These are phyloP conservation scores for Monosporozyma aquatica DNA, from an alignment of 805 yeast genomes.

Conservation along the genomic window DNA sequence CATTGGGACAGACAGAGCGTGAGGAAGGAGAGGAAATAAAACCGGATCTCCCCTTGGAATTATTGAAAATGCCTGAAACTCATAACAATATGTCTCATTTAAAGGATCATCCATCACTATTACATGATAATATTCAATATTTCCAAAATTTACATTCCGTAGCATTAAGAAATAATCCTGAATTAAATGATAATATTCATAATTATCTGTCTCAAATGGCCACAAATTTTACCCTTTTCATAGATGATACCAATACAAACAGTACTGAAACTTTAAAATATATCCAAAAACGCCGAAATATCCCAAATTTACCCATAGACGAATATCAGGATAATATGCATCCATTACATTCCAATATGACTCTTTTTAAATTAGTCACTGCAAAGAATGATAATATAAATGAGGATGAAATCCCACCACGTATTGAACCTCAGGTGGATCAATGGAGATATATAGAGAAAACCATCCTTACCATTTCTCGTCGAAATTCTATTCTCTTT, in stretches of 20 bases:
- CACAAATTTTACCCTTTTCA: background rate
- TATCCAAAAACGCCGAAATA: background rate
- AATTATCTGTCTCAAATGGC: background rate
- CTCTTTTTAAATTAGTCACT: background rate
- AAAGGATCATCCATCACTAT: background rate
- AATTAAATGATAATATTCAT: background rate
- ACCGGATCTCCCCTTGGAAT: background rate
- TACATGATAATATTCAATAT: background rate
- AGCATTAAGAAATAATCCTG: background rate
- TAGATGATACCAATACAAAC: background rate
- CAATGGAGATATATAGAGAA: conserved; percentile 17
- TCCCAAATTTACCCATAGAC: background rate
- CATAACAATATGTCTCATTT: background rate
- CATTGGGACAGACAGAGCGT: no score
- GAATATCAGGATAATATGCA: background rate
- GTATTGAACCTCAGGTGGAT: background rate
- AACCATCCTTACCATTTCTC: conserved; percentile 15
- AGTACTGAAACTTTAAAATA: background rate
- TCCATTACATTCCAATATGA: background rate
- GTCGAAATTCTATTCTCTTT: conserved; percentile 30
- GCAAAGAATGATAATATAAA: background rate
- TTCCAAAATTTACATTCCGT: background rate
- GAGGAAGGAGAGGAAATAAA: no score
- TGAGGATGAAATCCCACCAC: background rate
- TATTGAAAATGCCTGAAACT: background rate